Base-by-base conservation (phyloP, 2,329 filamentous ascomycete species). In the Orbilia brochopaga region DNA sequence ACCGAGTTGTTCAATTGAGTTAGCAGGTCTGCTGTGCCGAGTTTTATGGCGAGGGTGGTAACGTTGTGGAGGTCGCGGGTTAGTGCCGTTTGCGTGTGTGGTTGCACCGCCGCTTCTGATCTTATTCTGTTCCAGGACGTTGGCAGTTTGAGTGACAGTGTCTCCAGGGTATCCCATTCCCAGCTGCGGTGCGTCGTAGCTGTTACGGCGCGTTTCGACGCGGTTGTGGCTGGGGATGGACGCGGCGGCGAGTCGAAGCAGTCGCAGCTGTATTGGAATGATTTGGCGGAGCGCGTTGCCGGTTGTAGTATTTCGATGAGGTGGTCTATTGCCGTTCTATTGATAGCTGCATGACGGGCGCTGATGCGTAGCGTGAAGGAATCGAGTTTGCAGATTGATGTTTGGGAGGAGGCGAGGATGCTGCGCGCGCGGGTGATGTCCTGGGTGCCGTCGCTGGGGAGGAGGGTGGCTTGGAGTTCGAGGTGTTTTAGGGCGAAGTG, bases 401-500 rank as follows among this genome's bases (percentile, higher is more conserved):
- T 48, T 27, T 35, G 57, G 65, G 23, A 3, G 37, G 19, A 40
- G 44, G 32, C 51, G 19, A 63, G 32, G 11, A 64, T 24, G 1
- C 32, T 11, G 0, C 55, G 5, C 0, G 66, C 51, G 11, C 27
- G 15, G 2, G 58, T 11, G 37, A 57, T 55, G 19, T 59, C 55
- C 27, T 55, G 59, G n/a, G 24, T 11, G 40, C 59, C 66, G 50
- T 70, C 66, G 59, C 19, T 30, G 11, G 24, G 37, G 8, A 48
- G 44, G 21, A 70, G 27, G 15, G 66, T 59, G 44, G 59, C 37
- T 60, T 70, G 66, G 37, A 70, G 54, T 52, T 70, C 66, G 48
- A 70, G 55, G 54, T 58, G 48, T 59, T 64, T 70, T 59, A 70
- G 66, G 54, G 63, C 58, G 11, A 48, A 48, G 60, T 70, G 66